These are phyloP conservation scores for Trypanosoma lewisi DNA, from an alignment of 208 protist genomes.

Conservation along the genomic window DNA sequence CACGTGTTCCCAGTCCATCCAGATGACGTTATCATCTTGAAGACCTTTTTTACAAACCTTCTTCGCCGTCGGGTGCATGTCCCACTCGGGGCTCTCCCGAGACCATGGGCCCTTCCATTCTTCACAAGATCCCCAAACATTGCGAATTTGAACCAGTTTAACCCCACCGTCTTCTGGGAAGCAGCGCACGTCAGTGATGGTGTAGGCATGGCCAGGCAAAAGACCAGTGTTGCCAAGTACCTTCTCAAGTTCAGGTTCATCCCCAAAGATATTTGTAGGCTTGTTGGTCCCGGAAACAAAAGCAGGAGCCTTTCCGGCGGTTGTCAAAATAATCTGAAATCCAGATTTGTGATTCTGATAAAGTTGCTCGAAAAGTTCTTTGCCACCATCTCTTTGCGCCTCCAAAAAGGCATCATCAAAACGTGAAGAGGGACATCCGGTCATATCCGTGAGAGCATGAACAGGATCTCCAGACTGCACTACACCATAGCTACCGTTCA, in stretches of 20 bases:
- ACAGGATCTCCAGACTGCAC: slow-evolving; percentile 86
- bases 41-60: slow-evolving; percentile 27
- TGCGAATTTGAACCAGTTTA: slow-evolving; percentile 62
- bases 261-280: slow-evolving; percentile 24
- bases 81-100: slow-evolving; percentile 39
- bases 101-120: slow-evolving; percentile 50
- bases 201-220: slow-evolving; percentile 80
- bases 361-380: slow-evolving; percentile 43
- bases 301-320: slow-evolving; percentile 72
- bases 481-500: slow-evolving; percentile 79
- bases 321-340: slow-evolving; percentile 73
- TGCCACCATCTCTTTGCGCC: slow-evolving; percentile 26
- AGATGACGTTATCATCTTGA: slow-evolving; percentile 38
- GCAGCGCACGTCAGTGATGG: slow-evolving; percentile 42
- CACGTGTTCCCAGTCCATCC: slow-evolving; percentile 70
- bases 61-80: slow-evolving; percentile 35
- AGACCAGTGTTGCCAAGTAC: slow-evolving; percentile 51
- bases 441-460: slow-evolving; percentile 85
- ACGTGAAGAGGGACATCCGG: slow-evolving; percentile 65
- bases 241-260: slow-evolving; percentile 50
- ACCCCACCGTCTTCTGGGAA: slow-evolving; percentile 38
- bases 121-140: slow-evolving; percentile 53
- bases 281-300: slow-evolving; percentile 43
- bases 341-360: slow-evolving; percentile 26
- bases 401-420: slow-evolving; percentile 67